phyloP scores from a whole-genome alignment of 768 basidiomycete species.

The Thelephora ganbajun region DNA sequence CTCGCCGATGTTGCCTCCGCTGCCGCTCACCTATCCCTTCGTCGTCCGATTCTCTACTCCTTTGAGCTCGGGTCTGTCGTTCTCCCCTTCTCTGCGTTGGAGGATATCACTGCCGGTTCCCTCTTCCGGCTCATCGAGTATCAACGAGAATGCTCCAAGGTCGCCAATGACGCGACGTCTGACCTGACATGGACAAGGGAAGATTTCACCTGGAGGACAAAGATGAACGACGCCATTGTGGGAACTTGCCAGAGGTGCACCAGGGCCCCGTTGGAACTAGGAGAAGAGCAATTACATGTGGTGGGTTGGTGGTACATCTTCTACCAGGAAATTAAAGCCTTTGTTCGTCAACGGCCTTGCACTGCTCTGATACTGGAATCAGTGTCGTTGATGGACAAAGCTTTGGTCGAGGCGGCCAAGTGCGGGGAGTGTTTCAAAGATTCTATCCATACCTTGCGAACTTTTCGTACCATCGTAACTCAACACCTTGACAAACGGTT shows the following conservation, averaged over 20 bases:
- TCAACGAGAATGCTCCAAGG: background rate
- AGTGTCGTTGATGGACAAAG: background rate
- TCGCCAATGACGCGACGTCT: background rate
- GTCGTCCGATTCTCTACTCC: background rate
- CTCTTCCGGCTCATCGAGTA: constrained; percentile 3
- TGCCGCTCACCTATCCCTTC: constrained; percentile 6
- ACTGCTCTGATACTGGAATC: background rate
- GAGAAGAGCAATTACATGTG: background rate
- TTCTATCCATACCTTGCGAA: background rate
- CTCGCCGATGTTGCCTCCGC: constrained; percentile 1
- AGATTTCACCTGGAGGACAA: background rate
- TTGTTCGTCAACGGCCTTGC: background rate
- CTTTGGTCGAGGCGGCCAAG: background rate
- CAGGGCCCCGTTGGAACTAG: background rate
- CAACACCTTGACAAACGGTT: background rate
- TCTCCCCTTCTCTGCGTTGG: background rate
- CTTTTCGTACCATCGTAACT: background rate
- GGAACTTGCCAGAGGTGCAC: background rate
- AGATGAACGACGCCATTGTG: background rate
- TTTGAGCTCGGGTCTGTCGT: background rate
- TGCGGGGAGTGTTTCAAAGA: background rate
- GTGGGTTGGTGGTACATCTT: background rate
- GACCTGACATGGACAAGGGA: constrained; percentile 1
- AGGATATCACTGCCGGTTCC: background rate
- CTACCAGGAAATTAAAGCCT: background rate